Conservation (phyloP, 148 eudicot species). For the Rhododendron molle region DNA sequence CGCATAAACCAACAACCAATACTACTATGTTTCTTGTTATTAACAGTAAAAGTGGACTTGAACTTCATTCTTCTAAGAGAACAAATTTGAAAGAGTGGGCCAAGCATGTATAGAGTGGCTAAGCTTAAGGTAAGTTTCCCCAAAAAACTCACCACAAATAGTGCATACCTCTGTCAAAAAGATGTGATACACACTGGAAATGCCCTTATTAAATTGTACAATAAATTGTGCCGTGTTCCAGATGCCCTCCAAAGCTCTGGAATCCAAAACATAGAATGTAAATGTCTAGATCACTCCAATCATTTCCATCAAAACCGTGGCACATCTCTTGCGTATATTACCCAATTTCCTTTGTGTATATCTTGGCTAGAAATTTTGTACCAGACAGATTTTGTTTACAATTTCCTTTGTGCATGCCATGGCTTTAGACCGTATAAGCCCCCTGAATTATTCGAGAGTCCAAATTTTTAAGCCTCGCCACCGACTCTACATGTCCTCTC, state of each 20-base stretch:
- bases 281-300: not conserved
- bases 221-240: not conserved
- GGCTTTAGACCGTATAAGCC: slow-evolving; percentile 48
- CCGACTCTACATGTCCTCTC: slow-evolving; percentile 61
- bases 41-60: not conserved
- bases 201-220: not conserved
- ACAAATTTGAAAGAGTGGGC: not conserved
- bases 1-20: not conserved
- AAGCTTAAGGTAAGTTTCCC: not conserved
- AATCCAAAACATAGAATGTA: not conserved
- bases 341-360: not conserved
- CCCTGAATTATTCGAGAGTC: slow-evolving; percentile 31
- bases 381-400: not conserved
- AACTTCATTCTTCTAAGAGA: not conserved
- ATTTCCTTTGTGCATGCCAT: too few species aligned
- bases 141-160: not conserved
- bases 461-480: slow-evolving; percentile 45
- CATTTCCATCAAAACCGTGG: slow-evolving; percentile 3
- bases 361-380: slow-evolving; percentile 1
- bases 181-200: slow-evolving; percentile 1
- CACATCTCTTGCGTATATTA: slow-evolving; percentile 3
- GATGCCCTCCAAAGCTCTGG: slow-evolving; percentile 1
- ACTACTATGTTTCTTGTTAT: not conserved
- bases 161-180: not conserved
- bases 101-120: not conserved